Percentiles rank a stretch among this genome's conserved stretches.
Conservation (phyloP, 805 yeast species). For the Ogataea chonburiensis region DNA sequence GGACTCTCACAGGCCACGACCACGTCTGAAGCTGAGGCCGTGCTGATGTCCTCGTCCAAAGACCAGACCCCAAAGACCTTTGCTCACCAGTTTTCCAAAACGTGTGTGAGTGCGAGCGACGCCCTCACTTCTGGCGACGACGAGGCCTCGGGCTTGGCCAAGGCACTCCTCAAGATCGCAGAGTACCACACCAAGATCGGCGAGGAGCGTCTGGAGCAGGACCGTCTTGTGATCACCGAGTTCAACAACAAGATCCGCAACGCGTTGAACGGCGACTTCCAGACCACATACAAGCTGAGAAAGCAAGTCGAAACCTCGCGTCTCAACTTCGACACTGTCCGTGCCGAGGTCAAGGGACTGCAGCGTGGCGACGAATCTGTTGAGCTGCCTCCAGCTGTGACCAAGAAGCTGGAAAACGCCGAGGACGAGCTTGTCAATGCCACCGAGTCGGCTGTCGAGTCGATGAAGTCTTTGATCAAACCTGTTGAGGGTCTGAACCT, state of each 20-base stretch:
- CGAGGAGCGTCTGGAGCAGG: slow-evolving; percentile 67
- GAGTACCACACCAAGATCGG: slow-evolving; percentile 64
- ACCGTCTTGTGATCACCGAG: slow-evolving; percentile 55
- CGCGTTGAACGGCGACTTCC: slow-evolving; percentile 56
- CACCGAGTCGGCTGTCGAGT: slow-evolving; percentile 73
- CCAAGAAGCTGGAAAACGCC: slow-evolving; percentile 49
- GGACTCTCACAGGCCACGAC: slow-evolving; percentile 63
- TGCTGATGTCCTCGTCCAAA: slow-evolving; percentile 39
- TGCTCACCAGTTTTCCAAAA: slow-evolving; percentile 64
- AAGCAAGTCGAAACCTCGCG: slow-evolving; percentile 69
- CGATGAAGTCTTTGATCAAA: slow-evolving; percentile 69
- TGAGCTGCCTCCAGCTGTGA: slow-evolving; percentile 49
- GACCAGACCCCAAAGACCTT: slow-evolving; percentile 62
- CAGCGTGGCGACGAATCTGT: slow-evolving; percentile 37
- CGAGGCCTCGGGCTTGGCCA: slow-evolving; percentile 48
- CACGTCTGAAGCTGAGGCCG: slow-evolving; percentile 64
- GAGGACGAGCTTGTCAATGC: slow-evolving; percentile 83
- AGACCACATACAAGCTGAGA: slow-evolving; percentile 58
- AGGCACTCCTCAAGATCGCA: slow-evolving; percentile 53
- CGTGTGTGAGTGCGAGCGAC: slow-evolving; percentile 51
- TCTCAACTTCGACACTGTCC: slow-evolving; percentile 64
- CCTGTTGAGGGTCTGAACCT: slow-evolving; percentile 64
- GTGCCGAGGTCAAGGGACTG: slow-evolving; percentile 51
- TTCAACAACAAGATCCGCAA: slow-evolving; percentile 57
- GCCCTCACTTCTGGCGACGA: slow-evolving; percentile 37